Conservation (phyloP, 305 asterid species). For the Fraxinus sp. region DNA sequence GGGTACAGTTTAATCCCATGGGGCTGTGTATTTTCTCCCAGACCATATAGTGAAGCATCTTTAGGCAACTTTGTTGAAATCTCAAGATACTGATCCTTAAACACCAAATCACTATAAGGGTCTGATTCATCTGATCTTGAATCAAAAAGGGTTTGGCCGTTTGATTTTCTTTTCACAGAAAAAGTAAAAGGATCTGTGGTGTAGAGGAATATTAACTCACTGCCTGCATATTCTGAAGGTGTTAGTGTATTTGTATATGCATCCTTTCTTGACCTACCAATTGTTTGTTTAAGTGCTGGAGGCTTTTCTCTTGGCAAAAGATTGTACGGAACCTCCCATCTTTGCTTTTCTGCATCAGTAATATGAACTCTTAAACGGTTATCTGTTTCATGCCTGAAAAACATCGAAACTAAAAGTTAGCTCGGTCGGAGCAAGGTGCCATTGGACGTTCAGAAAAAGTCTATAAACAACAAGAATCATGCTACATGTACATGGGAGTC, state of each 20-base stretch:
- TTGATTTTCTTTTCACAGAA: conserved; percentile 64
- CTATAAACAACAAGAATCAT: background rate
- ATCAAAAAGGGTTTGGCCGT: conserved; percentile 73
- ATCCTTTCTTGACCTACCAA: conserved; percentile 30
- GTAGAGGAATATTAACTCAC: conserved; percentile 65
- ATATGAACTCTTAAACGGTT: conserved; percentile 78
- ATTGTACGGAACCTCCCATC: conserved; percentile 96
- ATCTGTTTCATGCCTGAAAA: conserved; percentile 77
- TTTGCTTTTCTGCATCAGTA: conserved; percentile 72
- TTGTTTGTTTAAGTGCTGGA: conserved; percentile 43
- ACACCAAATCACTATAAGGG: conserved; percentile 55
- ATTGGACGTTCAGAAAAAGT: background rate
- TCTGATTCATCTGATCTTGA: conserved; percentile 50
- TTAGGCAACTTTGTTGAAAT: conserved; percentile 72
- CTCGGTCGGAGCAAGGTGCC: background rate
- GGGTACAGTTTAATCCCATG: conserved; percentile 81
- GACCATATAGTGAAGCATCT: conserved; percentile 77
- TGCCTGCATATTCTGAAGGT: conserved; percentile 42
- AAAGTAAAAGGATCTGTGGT: conserved; percentile 68
- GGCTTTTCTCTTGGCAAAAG: conserved; percentile 69
- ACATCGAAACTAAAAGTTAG: background rate
- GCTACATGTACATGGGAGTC: background rate
- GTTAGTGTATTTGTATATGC: conserved; percentile 1
- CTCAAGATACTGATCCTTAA: conserved; percentile 91
- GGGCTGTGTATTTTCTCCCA: conserved; percentile 91